Evolutionary conservation across 2,329 filamentous ascomycete genomes (phyloP).

Genomic region (Clonostachys chloroleuca): DNA sequence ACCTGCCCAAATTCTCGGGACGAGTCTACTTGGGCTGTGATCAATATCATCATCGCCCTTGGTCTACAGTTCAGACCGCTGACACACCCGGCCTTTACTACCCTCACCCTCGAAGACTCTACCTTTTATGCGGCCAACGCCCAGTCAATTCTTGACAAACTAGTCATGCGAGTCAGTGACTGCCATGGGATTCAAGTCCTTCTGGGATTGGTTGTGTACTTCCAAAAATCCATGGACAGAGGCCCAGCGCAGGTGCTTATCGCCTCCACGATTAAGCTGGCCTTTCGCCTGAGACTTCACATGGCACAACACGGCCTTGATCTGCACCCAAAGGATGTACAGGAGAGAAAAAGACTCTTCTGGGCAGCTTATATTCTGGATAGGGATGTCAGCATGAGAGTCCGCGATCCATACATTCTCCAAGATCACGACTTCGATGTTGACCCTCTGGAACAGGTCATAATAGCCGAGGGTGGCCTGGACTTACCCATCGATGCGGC

Average conservation of each 20-base stretch:
- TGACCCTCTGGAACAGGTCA: no score
- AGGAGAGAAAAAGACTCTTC: neutral
- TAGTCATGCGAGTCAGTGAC: neutral
- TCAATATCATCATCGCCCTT: slow-evolving; percentile 10
- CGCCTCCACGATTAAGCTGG: neutral
- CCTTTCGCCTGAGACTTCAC: neutral
- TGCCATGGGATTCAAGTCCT: neutral
- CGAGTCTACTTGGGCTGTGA: slow-evolving; percentile 7
- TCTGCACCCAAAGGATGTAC: neutral
- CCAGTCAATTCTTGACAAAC: neutral
- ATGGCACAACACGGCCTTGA: neutral
- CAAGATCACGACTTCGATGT: slow-evolving; percentile 1
- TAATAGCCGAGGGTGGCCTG: neutral
- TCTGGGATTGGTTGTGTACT: neutral
- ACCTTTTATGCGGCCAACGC: neutral
- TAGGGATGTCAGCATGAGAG: neutral
- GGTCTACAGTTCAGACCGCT: neutral
- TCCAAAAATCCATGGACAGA: neutral
- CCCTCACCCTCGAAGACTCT: no score
- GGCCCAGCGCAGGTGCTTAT: neutral
- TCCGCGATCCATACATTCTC: slow-evolving; percentile 1
- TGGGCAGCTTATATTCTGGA: slow-evolving; percentile 1
- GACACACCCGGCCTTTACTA: neutral
- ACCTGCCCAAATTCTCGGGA: no score
- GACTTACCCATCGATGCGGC: neutral